Evolutionary conservation across 371 early-diverging fungal species (phyloP), one percentile per base, ranked within the genome.

Genomic region (Mucor sp.): DNA sequence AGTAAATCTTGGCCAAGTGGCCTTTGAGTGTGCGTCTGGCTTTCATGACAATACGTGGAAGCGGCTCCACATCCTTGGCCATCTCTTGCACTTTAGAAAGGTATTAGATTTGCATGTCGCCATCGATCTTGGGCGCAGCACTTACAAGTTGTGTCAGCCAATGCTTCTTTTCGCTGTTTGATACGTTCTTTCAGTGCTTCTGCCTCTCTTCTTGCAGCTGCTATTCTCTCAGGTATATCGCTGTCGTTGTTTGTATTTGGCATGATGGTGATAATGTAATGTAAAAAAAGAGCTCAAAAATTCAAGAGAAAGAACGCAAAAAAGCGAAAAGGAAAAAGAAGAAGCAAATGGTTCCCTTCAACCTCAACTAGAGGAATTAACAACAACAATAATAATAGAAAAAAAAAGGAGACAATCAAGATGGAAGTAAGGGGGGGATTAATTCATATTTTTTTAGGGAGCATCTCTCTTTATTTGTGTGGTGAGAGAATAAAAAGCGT

Each of bases 1-100:
- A 96, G 77, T 99, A 99, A 70, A 99, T 97, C 79, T 99, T 99
- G 43, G 98, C 98, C 50, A 97, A 81, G 78, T 99, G 99, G 28
- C 99, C 99, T 84, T 97, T 98, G 35, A 99, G 85, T 17, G 95
- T 97, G 57, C 98, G 85, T 61, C 70, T 44, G 12, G 57, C 67
- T 47, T 74, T 74, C 70, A 74, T 97, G 33, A 87, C 88, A 60
- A 96, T 86, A 55, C 95, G 85, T 23, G 97, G 97, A 64, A 98
- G 15, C n/a, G 27, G 27, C 7, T 56, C 56, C 7, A 56, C 32
- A 23, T 32, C 81, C 63, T 85, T 79, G 21, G 90, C 86, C 77
- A 86, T 83, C 65, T 72, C 62, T 50, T 62, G 48, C 39, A 76
- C 77, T 79, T n/a, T n/a, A 60, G 23, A 58, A 30, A 30, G 30